Evolutionary conservation across 2,329 filamentous ascomycete species (phyloP).

Genomic region (Clarireedia monteithiana): DNA sequence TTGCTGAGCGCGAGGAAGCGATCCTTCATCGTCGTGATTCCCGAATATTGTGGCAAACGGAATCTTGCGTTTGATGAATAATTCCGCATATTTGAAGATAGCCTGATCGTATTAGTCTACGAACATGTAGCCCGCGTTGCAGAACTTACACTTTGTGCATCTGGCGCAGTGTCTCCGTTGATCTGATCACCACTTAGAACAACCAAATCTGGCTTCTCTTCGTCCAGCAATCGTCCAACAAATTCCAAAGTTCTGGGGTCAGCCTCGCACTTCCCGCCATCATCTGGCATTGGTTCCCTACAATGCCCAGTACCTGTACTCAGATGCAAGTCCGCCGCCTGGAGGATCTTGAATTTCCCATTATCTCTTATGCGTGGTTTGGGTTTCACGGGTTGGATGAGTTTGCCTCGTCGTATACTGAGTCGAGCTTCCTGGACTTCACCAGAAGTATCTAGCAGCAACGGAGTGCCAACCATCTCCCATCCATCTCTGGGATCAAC

Average conservation of each 20-base stretch:
- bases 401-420: conserved; percentile 67
- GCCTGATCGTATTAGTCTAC: conserved; percentile 41
- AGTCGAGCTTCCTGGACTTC: conserved; percentile 64
- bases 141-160: conserved; percentile 68
- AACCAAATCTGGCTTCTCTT: conserved; percentile 89
- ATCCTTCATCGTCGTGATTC: conserved; percentile 87
- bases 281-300: conserved; percentile 74
- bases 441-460: conserved; percentile 59
- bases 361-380: conserved; percentile 74
- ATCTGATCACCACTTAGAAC: conserved; percentile 91
- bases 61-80: conserved; percentile 79
- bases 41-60: conserved; percentile 93
- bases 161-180: conserved; percentile 86
- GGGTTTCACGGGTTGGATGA: conserved; percentile 57
- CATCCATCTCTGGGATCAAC: conserved; percentile 84
- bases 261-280: conserved; percentile 77
- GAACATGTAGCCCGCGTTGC: not conserved
- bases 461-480: conserved; percentile 65
- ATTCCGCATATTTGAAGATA: conserved; percentile 84
- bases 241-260: conserved; percentile 90
- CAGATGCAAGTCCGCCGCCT: conserved; percentile 88
- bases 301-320: conserved; percentile 83
- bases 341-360: conserved; percentile 95
- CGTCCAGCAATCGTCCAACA: conserved; percentile 71
- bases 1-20: conserved; percentile 65